Evolutionary conservation across 441 rosid genomes (phyloP).

Genomic region (Jatropha podagrica): DNA sequence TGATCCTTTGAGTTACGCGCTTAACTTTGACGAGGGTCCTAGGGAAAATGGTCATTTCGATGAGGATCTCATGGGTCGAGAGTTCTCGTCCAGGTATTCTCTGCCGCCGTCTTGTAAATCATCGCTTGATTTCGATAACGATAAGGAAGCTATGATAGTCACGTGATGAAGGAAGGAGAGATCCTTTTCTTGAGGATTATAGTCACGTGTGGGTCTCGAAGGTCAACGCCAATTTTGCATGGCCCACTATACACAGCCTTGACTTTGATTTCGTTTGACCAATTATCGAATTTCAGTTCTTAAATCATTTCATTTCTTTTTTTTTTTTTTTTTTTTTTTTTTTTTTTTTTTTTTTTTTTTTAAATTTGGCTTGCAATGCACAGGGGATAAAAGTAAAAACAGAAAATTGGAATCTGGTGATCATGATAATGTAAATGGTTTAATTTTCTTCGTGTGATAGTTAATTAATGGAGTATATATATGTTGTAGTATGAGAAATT

Average conservation of each 20-base stretch:
- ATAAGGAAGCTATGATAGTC: not conserved
- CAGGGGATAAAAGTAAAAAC: no score
- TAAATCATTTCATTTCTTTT: no score
- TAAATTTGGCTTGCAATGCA: not conserved
- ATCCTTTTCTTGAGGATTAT: no score
- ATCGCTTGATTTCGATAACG: conserved; percentile 45
- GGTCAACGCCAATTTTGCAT: no score
- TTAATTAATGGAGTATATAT: no score
- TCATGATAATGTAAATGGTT: not conserved
- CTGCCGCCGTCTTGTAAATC: conserved; percentile 49
- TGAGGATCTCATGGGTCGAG: conserved; percentile 43
- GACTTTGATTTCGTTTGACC: not conserved
- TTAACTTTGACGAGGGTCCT: conserved; percentile 70
- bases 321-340: no score
- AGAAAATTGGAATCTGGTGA: not conserved
- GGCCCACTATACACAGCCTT: no score
- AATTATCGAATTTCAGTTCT: no score
- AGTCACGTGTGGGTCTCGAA: no score
- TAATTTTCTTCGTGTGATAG: no score
- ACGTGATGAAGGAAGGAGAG: not conserved
- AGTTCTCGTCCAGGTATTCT: conserved; percentile 62
- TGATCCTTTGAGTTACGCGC: conserved; percentile 55
- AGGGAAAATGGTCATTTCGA: conserved; percentile 34
- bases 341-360: no score
- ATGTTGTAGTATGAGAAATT: no score